Conservation (phyloP, 2,329 filamentous ascomycete genomes). For the Fusarium udum region DNA sequence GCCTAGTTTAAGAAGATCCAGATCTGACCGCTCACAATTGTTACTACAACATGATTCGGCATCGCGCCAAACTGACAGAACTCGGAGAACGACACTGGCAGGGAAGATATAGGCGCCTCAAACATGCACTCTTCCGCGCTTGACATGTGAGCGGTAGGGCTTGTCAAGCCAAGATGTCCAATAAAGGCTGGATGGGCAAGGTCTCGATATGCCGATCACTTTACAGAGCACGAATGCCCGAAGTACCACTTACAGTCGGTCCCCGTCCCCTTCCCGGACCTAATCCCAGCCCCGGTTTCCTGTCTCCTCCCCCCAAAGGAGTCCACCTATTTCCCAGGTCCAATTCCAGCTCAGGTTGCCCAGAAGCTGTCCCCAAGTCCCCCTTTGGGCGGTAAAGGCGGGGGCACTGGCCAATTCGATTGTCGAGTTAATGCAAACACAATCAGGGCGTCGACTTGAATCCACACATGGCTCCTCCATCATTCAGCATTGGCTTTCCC, state of each 20-base stretch:
- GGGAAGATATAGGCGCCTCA: conserved; percentile 32
- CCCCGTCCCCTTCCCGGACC: conserved; percentile 22
- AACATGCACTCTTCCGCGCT: conserved; percentile 36
- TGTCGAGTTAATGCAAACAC: conserved; percentile 39
- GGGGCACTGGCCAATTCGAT: conserved; percentile 37
- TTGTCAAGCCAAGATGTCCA: conserved; percentile 36
- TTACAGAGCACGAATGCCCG: conserved; percentile 34
- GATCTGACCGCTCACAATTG: conserved; percentile 29
- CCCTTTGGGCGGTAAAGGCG: conserved; percentile 43
- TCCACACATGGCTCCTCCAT: conserved; percentile 40
- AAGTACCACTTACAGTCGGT: conserved; percentile 33
- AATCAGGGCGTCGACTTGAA: conserved; percentile 44
- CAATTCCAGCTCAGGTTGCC: conserved; percentile 30
- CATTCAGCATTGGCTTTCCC: conserved; percentile 39
- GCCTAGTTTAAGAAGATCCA: conserved; percentile 23
- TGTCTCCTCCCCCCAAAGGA: conserved; percentile 26
- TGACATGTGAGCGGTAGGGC: conserved; percentile 45
- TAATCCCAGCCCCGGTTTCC: conserved; percentile 30
- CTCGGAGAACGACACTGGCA: background rate
- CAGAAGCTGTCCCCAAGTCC: conserved; percentile 27
- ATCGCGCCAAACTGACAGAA: conserved; percentile 36
- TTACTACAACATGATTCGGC: conserved; percentile 23
- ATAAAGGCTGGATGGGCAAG: conserved; percentile 33
- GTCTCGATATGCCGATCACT: conserved; percentile 38
- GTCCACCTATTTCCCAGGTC: conserved; percentile 35